Base-by-base conservation (phyloP, 179 eudicot species). In the Spergularia azorica region DNA sequence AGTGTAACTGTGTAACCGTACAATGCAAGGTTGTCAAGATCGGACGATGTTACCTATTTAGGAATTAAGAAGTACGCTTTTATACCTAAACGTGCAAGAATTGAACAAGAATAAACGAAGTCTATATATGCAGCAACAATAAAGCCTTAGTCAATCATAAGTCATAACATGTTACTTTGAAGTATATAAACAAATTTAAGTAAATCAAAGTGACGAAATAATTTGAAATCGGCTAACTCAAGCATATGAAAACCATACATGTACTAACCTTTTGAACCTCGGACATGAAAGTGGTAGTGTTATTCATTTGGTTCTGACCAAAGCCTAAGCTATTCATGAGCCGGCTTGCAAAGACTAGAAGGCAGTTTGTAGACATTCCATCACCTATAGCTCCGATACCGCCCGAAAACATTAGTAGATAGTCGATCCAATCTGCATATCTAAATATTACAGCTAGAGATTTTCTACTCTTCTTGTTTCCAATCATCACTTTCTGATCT, bases 301-400 rank as follows among this genome's bases (percentile, higher is more conserved):
- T 75, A 73, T 77, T 65, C 1, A 43, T 21, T 10, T 79, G 81
- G 76, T 77, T 73, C 11, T 84, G 89, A 32, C 91, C 95, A 79
- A 83, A 87, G 20, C 98, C 98, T 78, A 95, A 81, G 70, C 87
- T 85, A 66, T 95, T 90, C 81, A 95, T 90, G 21, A 95, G 87
- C 21, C 82, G 88, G 72, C 96, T 92, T 70, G 91, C 97, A 72
- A 78, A 95, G 5, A 95, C 72, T 16, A 95, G 81, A 5, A 92
- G 74, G 71, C 87, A 85, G 73, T 95, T 95, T 67, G 95, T 92
- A 2, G 98, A 92, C 93, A 92, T 88, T 55, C 98, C 98, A 91
- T 95, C 98, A 51, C 96, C 92, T 72, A 95, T 79, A 55, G 98
- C 97, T 80, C 98, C 97, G 73, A 95, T 15, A 7, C 91, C 84